Percentiles rank a stretch among this genome's conserved stretches.
phyloP scores from a whole-genome alignment of 768 basidiomycete species.

The Kwoniella dejecticola region DNA sequence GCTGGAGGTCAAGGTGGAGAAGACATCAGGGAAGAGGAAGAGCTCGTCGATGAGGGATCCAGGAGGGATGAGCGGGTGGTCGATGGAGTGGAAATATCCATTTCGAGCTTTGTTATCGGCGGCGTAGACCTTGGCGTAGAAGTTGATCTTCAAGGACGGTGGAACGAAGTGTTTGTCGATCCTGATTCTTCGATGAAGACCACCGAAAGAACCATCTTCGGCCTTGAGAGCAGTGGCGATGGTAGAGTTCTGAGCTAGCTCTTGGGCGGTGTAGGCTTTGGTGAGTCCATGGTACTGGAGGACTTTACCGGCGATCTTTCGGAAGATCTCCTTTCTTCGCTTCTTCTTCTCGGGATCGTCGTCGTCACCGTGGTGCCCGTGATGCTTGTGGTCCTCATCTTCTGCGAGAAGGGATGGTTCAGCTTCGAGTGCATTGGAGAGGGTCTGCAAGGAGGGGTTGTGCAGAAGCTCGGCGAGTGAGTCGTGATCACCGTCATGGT shows the following conservation, averaged over 20 bases:
- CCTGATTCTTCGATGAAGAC: slow-evolving; percentile 47
- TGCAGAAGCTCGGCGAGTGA: slow-evolving; percentile 28
- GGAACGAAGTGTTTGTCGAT: slow-evolving; percentile 51
- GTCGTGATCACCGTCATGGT: slow-evolving; percentile 40
- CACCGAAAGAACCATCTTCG: slow-evolving; percentile 49
- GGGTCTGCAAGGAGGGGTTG: slow-evolving; percentile 39
- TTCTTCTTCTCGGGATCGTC: slow-evolving; percentile 55
- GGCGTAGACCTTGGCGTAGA: slow-evolving; percentile 58
- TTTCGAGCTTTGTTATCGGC: slow-evolving; percentile 61
- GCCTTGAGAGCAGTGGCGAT: slow-evolving; percentile 57
- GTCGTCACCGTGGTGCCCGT: slow-evolving; percentile 35
- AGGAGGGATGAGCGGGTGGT: slow-evolving; percentile 61
- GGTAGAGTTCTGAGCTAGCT: slow-evolving; percentile 63
- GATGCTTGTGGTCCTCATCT: slow-evolving; percentile 27
- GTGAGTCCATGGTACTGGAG: slow-evolving; percentile 66
- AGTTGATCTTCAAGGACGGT: slow-evolving; percentile 60
- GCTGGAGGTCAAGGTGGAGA: slow-evolving; percentile 62
- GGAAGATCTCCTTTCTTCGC: slow-evolving; percentile 62
- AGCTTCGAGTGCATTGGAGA: slow-evolving; percentile 33
- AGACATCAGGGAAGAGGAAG: slow-evolving; percentile 55
- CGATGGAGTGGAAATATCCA: slow-evolving; percentile 63
- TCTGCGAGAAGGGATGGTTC: slow-evolving; percentile 28
- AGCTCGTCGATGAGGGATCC: slow-evolving; percentile 52
- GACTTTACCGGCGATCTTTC: slow-evolving; percentile 62
- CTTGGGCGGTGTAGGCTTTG: slow-evolving; percentile 53